Percentiles rank a stretch among this genome's conserved stretches.
Evolutionary conservation across 1,284 basidiomycete species (phyloP).

Genomic region (Ustilago shanxiensis): DNA sequence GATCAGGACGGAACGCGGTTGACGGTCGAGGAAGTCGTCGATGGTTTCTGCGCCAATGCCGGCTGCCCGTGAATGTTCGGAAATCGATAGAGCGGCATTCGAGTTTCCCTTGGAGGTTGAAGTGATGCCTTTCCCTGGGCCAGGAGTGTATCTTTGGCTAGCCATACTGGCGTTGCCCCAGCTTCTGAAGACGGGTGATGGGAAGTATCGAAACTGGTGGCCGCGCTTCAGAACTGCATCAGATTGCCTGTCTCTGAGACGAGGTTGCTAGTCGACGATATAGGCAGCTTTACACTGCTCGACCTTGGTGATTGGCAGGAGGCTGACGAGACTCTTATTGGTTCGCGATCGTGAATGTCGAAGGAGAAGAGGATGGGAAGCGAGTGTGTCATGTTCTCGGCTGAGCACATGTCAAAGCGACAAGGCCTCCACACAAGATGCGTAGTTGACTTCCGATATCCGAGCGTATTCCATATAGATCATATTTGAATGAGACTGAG

Average conservation of each 20-base stretch:
- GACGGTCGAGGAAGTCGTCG: conserved; percentile 82
- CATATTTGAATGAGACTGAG: conserved; percentile 21
- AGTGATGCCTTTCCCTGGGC: conserved; percentile 39
- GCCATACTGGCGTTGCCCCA: conserved; percentile 15
- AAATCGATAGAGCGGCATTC: conserved; percentile 34
- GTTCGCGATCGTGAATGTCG: not conserved
- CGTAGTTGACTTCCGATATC: conserved; percentile 21
- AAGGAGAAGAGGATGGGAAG: not conserved
- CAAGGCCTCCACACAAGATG: conserved; percentile 20
- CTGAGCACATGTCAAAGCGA: conserved; percentile 19
- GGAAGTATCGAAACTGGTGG: not conserved
- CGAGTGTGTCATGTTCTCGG: conserved; percentile 13
- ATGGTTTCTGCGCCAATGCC: conserved; percentile 67
- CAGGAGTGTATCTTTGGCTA: conserved; percentile 31
- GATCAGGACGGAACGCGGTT: conserved; percentile 84
- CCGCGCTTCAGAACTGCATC: not conserved
- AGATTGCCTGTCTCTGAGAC: not conserved
- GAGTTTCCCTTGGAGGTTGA: conserved; percentile 32
- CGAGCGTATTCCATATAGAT: not conserved
- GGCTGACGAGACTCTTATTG: too few species aligned
- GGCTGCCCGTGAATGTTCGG: conserved; percentile 41
- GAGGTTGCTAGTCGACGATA: too few species aligned
- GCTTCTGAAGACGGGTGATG: too few species aligned
- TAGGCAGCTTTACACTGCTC: not conserved
- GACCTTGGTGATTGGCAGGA: too few species aligned